phyloP scores from a whole-genome alignment of 257 asterid species.

The Plantago elongata region DNA sequence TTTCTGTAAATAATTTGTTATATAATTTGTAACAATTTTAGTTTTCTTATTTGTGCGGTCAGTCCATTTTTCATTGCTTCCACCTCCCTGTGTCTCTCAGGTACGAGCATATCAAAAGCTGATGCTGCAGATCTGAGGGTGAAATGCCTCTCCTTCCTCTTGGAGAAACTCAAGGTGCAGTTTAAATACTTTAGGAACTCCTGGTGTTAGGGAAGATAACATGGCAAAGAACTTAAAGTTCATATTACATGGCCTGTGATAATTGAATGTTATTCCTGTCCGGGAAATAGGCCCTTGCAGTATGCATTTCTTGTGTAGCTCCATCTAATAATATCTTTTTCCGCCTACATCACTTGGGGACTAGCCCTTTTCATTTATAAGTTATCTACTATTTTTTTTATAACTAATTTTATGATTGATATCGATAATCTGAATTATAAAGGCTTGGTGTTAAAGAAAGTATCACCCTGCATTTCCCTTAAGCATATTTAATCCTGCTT shows the following conservation, averaged over 20 bases:
- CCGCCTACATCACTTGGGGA: too few relatives aligned
- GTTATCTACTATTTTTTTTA: too few relatives aligned
- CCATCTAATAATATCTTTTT: too few relatives aligned
- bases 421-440: conserved; percentile 14
- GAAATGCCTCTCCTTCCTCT: conserved; percentile 63
- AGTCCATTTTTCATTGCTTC: neutral
- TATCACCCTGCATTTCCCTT: conserved; percentile 7
- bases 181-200: conserved; percentile 1
- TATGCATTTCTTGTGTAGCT: too few relatives aligned
- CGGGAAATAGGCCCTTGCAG: too few relatives aligned
- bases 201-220: neutral
- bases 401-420: neutral
- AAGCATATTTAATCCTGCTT: neutral
- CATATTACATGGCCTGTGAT: neutral
- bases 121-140: conserved; percentile 68
- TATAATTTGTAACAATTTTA: neutral
- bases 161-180: conserved; percentile 65
- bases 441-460: neutral
- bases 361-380: too few relatives aligned
- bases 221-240: neutral
- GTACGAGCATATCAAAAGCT: conserved; percentile 67
- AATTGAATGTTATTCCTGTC: conserved; percentile 8
- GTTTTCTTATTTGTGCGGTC: neutral
- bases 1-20: neutral
- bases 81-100: conserved; percentile 34